Percentiles rank a stretch among this genome's conserved stretches.
phyloP scores from a whole-genome alignment of 106 monocot genomes.

The Dendrobium chrysotoxum region DNA sequence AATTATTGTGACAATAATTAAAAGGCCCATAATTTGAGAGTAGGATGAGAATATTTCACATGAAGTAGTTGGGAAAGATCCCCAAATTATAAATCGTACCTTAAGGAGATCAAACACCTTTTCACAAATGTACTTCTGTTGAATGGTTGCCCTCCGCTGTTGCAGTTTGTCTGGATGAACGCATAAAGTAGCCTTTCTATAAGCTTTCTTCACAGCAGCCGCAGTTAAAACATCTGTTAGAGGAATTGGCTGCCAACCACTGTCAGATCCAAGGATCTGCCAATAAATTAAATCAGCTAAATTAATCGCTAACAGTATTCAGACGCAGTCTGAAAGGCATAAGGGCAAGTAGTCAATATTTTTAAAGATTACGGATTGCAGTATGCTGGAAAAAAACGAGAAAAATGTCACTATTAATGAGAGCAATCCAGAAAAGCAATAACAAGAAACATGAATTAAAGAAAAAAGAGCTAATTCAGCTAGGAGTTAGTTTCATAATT shows the following conservation, averaged over 20 bases:
- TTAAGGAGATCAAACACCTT: constrained; percentile 99
- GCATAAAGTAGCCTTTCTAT: constrained; percentile 87
- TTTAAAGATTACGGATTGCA: background rate
- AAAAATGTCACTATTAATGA: background rate
- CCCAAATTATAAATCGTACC: constrained; percentile 28
- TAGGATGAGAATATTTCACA: background rate
- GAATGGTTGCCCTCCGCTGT: constrained; percentile 87
- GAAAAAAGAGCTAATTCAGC: no score
- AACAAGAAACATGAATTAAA: no score
- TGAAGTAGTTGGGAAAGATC: background rate
- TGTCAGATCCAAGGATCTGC: constrained; percentile 90
- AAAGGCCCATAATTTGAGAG: background rate
- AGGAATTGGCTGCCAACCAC: constrained; percentile 86
- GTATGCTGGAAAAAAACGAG: background rate
- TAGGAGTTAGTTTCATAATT: no score
- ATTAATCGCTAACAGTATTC: background rate
- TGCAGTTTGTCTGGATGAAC: constrained; percentile 98
- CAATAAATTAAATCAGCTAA: background rate
- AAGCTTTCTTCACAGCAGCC: constrained; percentile 76
- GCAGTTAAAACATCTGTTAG: constrained; percentile 85
- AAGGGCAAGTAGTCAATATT: background rate
- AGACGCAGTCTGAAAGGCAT: background rate
- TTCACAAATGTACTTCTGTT: constrained; percentile 91
- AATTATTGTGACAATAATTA: background rate
- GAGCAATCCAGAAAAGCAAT: no score